Evolutionary conservation across 116 monocot genomes (phyloP), one percentile per base, ranked within the genome.

Genomic region (Iris pallida): DNA sequence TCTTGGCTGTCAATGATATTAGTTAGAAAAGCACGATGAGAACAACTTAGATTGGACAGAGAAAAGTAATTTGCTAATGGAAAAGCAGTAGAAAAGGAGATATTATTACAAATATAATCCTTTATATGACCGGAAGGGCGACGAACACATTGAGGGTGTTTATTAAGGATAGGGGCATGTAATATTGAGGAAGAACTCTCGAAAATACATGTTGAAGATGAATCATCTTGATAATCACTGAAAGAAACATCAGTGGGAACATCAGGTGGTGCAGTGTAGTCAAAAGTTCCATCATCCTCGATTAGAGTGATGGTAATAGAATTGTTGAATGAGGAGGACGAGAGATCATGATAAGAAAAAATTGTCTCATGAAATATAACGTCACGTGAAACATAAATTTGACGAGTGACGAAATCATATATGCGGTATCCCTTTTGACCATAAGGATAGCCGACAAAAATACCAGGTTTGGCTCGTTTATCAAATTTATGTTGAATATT

Each of bases 21-120:
- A n/a, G 44, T 47, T 63, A 45, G 45, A n/a, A 46, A 63, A 45
- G 63, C 16, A 59, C 46, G 63, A 15, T 43, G 63, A 63, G 45
- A 63, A 45, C 5, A 16, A 17, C 16, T 57, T 17, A 57, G 6
- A 57, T 57, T 5, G 13, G 57, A 57, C 17, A 57, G 17, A 57
- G 57, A 57, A 57, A 57, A 57, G n/a, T 57, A 57, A 57, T 57
- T 57, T 0, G 8, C 57, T 16, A 57, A 4, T 16, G 19, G 19
- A 57, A 57, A 57, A 17, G 5, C 8, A 0, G 57, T 57, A 57
- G 16, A 57, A 17, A 6, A n/a, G n/a, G 57, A 57, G 4, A 57
- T 17, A 57, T 57, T 4, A 57, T 57, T 17, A 17, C 17, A 57
- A 57, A 57, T 57, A 17, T 17, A 57, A 20, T 57, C 49, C 49